Base-by-base conservation (phyloP, 371 early-diverging fungal species). In the Coemansia sp. region DNA sequence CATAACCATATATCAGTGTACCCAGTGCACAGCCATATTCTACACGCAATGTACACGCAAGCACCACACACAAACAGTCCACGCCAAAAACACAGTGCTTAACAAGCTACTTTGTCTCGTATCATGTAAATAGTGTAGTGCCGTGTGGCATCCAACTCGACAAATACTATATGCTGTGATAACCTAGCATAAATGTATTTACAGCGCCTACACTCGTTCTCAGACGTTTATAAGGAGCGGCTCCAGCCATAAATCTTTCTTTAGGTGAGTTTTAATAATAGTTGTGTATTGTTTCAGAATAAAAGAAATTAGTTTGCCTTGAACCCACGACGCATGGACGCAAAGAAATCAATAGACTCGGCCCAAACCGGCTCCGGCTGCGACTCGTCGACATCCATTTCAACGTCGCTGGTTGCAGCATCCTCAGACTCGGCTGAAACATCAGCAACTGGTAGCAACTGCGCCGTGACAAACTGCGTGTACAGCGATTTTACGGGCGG, bases 391-490 rank as follows among this genome's bases (percentile, higher is more conserved):
- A 22, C 58, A 34, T 42, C 45, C 72, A 69, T 72, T 2, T 54
- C 58, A 3, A 26, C n/a, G 34, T 70, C 74, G 5, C 29, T 42
- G 5, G 24, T 39, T 0, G 24, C 57, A 2, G 21, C 47, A 21
- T 24, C 53, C 11, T 11, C 24, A 10, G 22, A 21, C 21, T 27
- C 52, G 1, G 8, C 22, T 4, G 34, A 16, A 24, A 22, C 16
- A 13, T 16, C 10, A 21, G 40, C 27, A 16, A 14, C 29, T 2
- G 67, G 70, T 5, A 34, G 26, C 52, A 70, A 47, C 64, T 75
- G 75, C 1, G 61, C 60, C 3, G 50, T n/a, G 60, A 62, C 72
- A 59, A 76, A 69, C 59, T 75, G 77, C 21, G 51, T 52, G 21
- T 45, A 77, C 21, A 77, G 51, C 16, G 70, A 29, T 1, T 62